Evolutionary conservation across 1,139 yeast genomes (phyloP), one percentile per base, ranked within the genome.

Genomic region (Geotrichum histeridarum): DNA sequence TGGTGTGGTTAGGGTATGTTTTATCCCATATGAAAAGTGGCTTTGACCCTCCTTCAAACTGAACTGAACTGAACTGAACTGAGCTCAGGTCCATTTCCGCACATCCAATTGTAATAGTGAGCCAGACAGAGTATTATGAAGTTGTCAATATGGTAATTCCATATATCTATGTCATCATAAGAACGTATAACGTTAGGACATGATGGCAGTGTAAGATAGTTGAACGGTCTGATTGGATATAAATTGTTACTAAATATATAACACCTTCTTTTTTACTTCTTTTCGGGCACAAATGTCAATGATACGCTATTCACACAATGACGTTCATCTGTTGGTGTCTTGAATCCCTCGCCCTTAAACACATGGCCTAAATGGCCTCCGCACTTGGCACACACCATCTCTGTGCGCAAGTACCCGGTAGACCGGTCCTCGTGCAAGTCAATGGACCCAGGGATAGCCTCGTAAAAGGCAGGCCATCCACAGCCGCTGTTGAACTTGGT

Each of bases 401-500:
- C 99, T 12, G 83, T 87, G 59, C 99, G 77, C 15, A 74, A 76
- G 91, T 84, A 88, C 0, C 98, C 98, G 54, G 72, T 72, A 8
- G 83, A 70, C 0, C 55, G 63, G 69, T 93, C 99, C 31, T 75
- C 77, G 59, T 77, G 71, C 12, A 85, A 75, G 33, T 71, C 77
- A 47, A 93, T 76, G 1, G 96, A 77, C 0, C 90, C 91, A 0
- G 96, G 95, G 51, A 91, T 73, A 4, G 95, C 96, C 56, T 87
- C 85, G 68, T 84, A 91, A 70, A 93, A 93, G 0, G 97, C 90
- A 0, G 99, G 99, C 99, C 99, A 93, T 2, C 99, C 99, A 70
- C 99, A 93, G 54, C 89, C 90, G 18, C 95, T 81, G 57, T 84
- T 82, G 64, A 94, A 93, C 71, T 93, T 93, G 12, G 96, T 79